Evolutionary conservation across 2,329 filamentous ascomycete genomes (phyloP).

Genomic region (Trichoderma sp.): DNA sequence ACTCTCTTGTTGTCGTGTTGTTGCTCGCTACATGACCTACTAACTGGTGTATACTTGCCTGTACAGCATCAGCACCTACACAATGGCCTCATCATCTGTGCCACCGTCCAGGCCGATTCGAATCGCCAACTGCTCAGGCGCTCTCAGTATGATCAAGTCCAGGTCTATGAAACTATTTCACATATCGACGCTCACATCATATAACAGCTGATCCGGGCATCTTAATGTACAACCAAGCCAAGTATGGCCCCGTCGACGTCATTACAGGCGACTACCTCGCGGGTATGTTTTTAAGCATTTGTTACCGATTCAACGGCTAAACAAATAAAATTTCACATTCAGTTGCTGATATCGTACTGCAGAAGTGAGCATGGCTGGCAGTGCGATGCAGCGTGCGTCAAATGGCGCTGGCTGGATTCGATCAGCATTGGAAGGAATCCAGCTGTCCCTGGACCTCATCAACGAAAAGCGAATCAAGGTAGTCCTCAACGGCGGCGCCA

Average conservation of each 20-base stretch:
- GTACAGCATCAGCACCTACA: no score
- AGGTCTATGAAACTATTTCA: not conserved
- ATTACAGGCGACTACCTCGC: constrained; percentile 55
- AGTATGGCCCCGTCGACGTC: constrained; percentile 41
- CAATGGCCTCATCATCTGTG: not conserved
- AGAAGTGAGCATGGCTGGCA: constrained; percentile 31
- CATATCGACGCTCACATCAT: not conserved
- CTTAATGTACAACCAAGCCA: constrained; percentile 33
- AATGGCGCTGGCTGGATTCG: not conserved
- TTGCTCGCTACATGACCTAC: not conserved
- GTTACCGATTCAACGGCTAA: not conserved
- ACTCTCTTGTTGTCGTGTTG: not conserved
- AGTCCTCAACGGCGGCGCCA: constrained; percentile 55
- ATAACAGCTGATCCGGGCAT: constrained; percentile 24
- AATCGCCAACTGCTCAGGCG: constrained; percentile 30
- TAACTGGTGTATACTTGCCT: not conserved
- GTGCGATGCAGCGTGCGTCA: constrained; percentile 21
- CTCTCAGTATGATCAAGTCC: constrained; percentile 21
- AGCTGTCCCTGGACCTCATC: constrained; percentile 34
- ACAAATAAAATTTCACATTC: not conserved
- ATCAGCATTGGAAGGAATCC: constrained; percentile 27
- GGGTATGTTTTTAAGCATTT: constrained; percentile 29
- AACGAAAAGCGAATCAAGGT: constrained; percentile 51
- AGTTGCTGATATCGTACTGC: not conserved
- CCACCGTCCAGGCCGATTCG: constrained; percentile 23